Evolutionary conservation across 2,329 filamentous ascomycete species (phyloP).

Genomic region (Trichoderma cornu-damae): DNA sequence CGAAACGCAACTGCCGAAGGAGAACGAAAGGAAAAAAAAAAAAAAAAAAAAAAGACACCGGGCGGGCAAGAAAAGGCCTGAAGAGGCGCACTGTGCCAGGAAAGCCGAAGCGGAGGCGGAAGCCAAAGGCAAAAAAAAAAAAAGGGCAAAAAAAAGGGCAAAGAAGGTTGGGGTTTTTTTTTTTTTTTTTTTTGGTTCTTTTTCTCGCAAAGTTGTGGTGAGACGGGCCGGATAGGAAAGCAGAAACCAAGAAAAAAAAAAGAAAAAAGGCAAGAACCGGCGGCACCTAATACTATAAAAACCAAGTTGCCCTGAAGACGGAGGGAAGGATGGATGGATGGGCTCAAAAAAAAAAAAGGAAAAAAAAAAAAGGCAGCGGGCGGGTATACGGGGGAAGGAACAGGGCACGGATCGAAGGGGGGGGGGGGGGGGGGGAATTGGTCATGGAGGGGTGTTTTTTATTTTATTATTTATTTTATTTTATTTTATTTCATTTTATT

Average conservation of each 20-base stretch:
- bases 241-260: too few species aligned
- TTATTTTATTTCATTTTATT: too few species aligned
- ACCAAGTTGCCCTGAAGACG: slow-evolving; percentile 10
- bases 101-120: slow-evolving; percentile 5
- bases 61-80: background rate
- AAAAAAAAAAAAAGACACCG: background rate
- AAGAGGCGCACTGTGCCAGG: slow-evolving; percentile 9
- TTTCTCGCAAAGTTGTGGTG: background rate
- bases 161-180: too few species aligned
- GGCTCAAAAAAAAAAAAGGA: too few species aligned
- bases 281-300: too few species aligned
- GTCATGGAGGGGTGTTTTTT: slow-evolving; percentile 19
- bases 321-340: slow-evolving; percentile 16
- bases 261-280: too few species aligned
- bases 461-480: too few species aligned
- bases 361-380: too few species aligned
- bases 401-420: background rate
- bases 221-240: too few species aligned
- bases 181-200: too few species aligned
- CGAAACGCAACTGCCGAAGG: slow-evolving; percentile 17
- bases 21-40: background rate
- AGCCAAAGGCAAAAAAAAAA: background rate
- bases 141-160: background rate
- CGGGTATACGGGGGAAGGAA: background rate
- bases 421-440: too few species aligned